Conservation (phyloP, 192 early-diverging fungal genomes). For the Spizellomyces punctatus region DNA sequence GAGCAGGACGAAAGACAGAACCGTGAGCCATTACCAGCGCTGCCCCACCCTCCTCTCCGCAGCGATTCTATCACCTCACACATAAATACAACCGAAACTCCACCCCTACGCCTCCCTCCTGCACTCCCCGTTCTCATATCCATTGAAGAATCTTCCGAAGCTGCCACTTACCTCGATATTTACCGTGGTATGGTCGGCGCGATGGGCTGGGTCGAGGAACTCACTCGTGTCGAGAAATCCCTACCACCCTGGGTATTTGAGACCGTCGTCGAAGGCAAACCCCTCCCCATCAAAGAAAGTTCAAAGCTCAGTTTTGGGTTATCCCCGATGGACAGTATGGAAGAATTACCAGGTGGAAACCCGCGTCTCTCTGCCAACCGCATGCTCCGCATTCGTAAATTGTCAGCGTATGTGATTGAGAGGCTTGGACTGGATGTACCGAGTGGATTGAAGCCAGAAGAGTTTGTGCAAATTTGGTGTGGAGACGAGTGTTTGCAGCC, state of each 20-base stretch:
- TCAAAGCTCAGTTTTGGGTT: slow-evolving; percentile 85
- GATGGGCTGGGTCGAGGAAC: slow-evolving; percentile 35
- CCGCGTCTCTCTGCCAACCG: slow-evolving; percentile 83
- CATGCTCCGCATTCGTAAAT: slow-evolving; percentile 85
- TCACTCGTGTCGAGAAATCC: slow-evolving; percentile 58
- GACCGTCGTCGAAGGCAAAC: slow-evolving; percentile 63
- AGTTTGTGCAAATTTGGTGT: slow-evolving; percentile 44
- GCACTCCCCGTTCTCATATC: slow-evolving; percentile 72
- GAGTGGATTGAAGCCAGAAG: slow-evolving; percentile 28
- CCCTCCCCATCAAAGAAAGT: slow-evolving; percentile 70
- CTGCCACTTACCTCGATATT: slow-evolving; percentile 68
- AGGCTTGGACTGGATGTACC: slow-evolving; percentile 24
- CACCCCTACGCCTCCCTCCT: slow-evolving; percentile 63
- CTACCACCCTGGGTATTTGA: slow-evolving; percentile 87
- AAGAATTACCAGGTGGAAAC: slow-evolving; percentile 48
- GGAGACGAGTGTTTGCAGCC: slow-evolving; percentile 49
- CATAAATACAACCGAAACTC: not conserved
- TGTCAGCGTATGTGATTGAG: slow-evolving; percentile 82
- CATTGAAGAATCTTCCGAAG: slow-evolving; percentile 72
- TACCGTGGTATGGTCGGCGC: slow-evolving; percentile 68
- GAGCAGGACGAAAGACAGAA: not conserved
- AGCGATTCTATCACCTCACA: not conserved
- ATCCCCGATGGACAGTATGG: slow-evolving; percentile 60
- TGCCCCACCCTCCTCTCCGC: not conserved
- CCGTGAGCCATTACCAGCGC: not conserved